A percentile compares a stretch with the other conserved stretches of the same genome.
phyloP scores from a whole-genome alignment of 108 stramenopile species.

The Stephanodiscus minutulus region DNA sequence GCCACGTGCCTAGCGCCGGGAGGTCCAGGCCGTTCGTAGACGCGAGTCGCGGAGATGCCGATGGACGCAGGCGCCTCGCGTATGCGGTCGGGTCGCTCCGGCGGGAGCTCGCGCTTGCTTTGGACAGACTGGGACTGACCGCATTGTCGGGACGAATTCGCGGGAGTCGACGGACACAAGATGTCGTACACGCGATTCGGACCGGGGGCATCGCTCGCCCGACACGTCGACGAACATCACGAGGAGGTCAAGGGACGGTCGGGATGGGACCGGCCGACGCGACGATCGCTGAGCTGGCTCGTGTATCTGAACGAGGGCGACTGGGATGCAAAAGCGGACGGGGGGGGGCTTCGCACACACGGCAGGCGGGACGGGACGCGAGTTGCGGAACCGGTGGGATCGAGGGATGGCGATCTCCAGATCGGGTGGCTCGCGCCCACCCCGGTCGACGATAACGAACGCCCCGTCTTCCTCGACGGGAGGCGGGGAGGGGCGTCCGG shows the following conservation, averaged over 20 bases:
- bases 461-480: conserved; percentile 68
- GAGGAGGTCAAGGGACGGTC: conserved; percentile 65
- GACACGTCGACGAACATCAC: conserved; percentile 76
- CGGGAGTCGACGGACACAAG: conserved; percentile 58
- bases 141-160: conserved; percentile 13
- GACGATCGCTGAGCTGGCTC: conserved; percentile 65
- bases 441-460: conserved; percentile 42
- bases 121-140: conserved; percentile 56
- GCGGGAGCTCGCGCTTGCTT: conserved; percentile 43
- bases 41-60: conserved; percentile 32
- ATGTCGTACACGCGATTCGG: conserved; percentile 69
- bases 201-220: conserved; percentile 60
- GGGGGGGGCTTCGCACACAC: conserved; percentile 57
- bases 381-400: conserved; percentile 27
- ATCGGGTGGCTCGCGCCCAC: conserved; percentile 63
- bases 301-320: conserved; percentile 67
- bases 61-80: conserved; percentile 34
- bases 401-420: conserved; percentile 61
- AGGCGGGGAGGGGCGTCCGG: conserved; percentile 44
- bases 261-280: conserved; percentile 60
- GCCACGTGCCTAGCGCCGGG: conserved; percentile 46
- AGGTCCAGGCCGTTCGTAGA: conserved; percentile 24
- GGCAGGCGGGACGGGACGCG: conserved; percentile 31
- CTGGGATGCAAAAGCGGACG: conserved; percentile 51
- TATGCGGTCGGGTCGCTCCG: conserved; percentile 44